Base-by-base conservation (phyloP, 257 asterid genomes). In the Jasminum sambac region DNA sequence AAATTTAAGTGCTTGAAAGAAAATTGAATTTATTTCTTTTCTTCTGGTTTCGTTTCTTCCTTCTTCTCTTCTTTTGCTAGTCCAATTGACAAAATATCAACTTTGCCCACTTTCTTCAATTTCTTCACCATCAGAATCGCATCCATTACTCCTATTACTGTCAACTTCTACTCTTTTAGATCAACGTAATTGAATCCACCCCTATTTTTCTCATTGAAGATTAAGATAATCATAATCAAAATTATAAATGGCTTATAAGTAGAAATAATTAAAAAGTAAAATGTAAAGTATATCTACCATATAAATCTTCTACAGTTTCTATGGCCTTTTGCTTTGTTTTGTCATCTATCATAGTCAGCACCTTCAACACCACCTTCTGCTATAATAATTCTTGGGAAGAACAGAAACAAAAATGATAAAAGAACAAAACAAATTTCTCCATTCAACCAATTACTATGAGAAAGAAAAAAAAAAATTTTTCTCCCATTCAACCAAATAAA, bases 301-400 rank as follows among this genome's bases (percentile, higher is more conserved):
- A 24, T 55, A 90, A 76, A 79, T 90, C 95, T 17, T 96, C 96
- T 41, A 90, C 96, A n/a, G 96, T 96, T 83, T 89, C 96, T 0
- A 89, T 83, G 68, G 96, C 92, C 74, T 83, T 90, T 82, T 90
- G 88, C 85, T 76, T n/a, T n/a, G n/a, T n/a, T n/a, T n/a, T n/a
- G n/a, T n/a, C n/a, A n/a, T n/a, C n/a, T n/a, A n/a, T n/a, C 97
- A 88, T 88, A 71, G 90, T 89, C n/a, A 84, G 39, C 37, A 90
- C 81, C 84, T 72, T 89, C 80, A 90, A 8, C 58, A 87, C 84
- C 76, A 89, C 82, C 81, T 87, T 90, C 88, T 90, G 92, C 43
- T 76, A 42, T 13, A n/a, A 26, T 21, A 3, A 16, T 8, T 13
- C 17, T 14, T 39, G 4, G 16, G 4, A 57, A 39, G 12, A 17